phyloP scores from a whole-genome alignment of 2,329 filamentous ascomycete species.

The Fusarium oxysporum region DNA sequence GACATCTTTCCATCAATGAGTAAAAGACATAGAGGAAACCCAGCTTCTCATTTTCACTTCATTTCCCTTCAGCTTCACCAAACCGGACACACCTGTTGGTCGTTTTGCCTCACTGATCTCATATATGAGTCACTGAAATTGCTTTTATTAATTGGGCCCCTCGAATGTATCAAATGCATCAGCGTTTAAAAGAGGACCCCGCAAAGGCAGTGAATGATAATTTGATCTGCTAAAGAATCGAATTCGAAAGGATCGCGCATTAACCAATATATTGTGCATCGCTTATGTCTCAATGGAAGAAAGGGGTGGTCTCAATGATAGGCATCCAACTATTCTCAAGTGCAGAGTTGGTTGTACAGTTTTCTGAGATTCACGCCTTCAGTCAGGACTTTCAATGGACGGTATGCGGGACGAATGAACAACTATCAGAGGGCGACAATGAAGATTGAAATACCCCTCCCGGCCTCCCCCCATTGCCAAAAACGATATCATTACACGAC shows the following conservation, averaged over 20 bases:
- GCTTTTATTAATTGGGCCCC: neutral
- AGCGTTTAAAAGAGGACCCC: constrained; percentile 7
- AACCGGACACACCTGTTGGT: neutral
- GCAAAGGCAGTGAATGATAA: constrained; percentile 2
- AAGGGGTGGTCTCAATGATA: neutral
- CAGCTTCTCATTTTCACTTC: neutral
- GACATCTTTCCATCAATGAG: constrained; percentile 22
- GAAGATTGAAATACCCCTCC: neutral
- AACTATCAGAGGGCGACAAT: neutral
- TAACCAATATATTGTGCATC: neutral
- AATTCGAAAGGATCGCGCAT: neutral
- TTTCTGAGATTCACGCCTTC: neutral
- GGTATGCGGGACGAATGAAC: neutral
- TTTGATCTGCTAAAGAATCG: neutral
- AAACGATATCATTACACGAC: neutral
- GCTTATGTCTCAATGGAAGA: neutral
- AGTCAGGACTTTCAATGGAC: neutral
- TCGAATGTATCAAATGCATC: neutral
- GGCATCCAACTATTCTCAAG: neutral
- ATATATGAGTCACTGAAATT: neutral
- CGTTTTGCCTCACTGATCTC: neutral
- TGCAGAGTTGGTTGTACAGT: neutral
- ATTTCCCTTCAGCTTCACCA: neutral
- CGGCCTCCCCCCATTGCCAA: neutral
- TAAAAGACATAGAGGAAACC: constrained; percentile 5